A percentile compares a stretch with the other conserved stretches of the same genome.
These are phyloP conservation scores for Fimicolochytrium jonesii DNA, from an alignment of 192 early-diverging fungal species.

Conservation along the genomic window DNA sequence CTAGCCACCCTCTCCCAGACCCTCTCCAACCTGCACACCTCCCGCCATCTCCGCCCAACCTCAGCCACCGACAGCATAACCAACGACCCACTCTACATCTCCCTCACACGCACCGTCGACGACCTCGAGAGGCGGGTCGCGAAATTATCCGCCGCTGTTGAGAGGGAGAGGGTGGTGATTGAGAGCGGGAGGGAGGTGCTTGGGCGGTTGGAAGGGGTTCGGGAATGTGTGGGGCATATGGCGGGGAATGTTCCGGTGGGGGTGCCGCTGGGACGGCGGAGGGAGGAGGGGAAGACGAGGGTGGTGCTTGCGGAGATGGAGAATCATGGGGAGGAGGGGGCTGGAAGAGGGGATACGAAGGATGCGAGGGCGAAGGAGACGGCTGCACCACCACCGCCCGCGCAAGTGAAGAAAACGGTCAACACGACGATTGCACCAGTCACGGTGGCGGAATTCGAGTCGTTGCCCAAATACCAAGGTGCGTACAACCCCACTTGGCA, in stretches of 20 bases:
- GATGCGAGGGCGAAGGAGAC: background rate
- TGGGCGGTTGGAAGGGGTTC: background rate
- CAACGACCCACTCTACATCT: background rate
- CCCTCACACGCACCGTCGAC: background rate
- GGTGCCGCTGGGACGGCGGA: background rate
- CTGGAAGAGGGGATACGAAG: background rate
- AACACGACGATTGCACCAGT: slow-evolving; percentile 6
- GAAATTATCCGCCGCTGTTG: background rate
- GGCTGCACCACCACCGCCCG: background rate
- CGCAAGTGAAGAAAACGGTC: background rate
- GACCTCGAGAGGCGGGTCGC: slow-evolving; percentile 1
- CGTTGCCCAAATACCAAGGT: slow-evolving; percentile 39
- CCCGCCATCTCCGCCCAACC: slow-evolving; percentile 1
- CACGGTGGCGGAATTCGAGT: slow-evolving; percentile 29
- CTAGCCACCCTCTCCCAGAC: too few relatives aligned
- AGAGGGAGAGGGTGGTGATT: background rate
- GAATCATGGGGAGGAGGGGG: background rate
- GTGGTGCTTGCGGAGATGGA: background rate
- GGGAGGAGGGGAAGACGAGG: background rate
- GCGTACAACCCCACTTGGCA: background rate
- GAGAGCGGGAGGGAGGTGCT: background rate
- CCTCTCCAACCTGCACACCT: too few relatives aligned
- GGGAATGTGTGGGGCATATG: slow-evolving; percentile 16
- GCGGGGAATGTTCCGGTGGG: slow-evolving; percentile 12
- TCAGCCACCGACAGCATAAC: slow-evolving; percentile 1